These are phyloP conservation scores for Exophiala calicioides DNA, from an alignment of 2,329 filamentous ascomycete species.

Conservation along the genomic window DNA sequence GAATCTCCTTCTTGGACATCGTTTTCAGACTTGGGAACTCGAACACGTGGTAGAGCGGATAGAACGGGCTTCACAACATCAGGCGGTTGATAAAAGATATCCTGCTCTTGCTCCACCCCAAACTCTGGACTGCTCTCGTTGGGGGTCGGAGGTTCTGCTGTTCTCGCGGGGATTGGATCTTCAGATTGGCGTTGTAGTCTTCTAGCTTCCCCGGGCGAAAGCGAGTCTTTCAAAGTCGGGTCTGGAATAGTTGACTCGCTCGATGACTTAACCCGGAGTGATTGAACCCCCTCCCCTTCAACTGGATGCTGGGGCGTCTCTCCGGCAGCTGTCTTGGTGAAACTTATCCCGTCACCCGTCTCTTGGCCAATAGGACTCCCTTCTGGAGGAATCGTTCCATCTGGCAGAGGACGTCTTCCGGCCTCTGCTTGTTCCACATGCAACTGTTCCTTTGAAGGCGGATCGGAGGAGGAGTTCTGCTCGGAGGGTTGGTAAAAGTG, in stretches of 20 bases:
- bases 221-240: conserved; percentile 34
- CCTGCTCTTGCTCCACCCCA: conserved; percentile 56
- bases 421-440: conserved; percentile 51
- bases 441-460: conserved; percentile 42
- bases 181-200: conserved; percentile 53
- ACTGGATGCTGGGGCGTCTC: conserved; percentile 33
- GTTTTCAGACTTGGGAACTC: conserved; percentile 56
- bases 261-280: conserved; percentile 42
- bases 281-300: conserved; percentile 35
- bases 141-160: conserved; percentile 46
- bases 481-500: conserved; percentile 51
- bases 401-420: conserved; percentile 46
- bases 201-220: conserved; percentile 47
- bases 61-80: conserved; percentile 48
- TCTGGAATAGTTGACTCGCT: conserved; percentile 44
- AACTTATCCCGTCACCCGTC: conserved; percentile 25
- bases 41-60: conserved; percentile 56
- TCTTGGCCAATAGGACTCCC: conserved; percentile 21
- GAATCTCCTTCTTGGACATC: conserved; percentile 46
- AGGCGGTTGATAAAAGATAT: conserved; percentile 59
- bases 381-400: conserved; percentile 51
- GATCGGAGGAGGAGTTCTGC: conserved; percentile 43
- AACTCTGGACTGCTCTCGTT: conserved; percentile 33
- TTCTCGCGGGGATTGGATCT: conserved; percentile 53
- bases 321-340: conserved; percentile 27